Base-by-base conservation (phyloP, 768 basidiomycete species). In the Mycena polygramma region DNA sequence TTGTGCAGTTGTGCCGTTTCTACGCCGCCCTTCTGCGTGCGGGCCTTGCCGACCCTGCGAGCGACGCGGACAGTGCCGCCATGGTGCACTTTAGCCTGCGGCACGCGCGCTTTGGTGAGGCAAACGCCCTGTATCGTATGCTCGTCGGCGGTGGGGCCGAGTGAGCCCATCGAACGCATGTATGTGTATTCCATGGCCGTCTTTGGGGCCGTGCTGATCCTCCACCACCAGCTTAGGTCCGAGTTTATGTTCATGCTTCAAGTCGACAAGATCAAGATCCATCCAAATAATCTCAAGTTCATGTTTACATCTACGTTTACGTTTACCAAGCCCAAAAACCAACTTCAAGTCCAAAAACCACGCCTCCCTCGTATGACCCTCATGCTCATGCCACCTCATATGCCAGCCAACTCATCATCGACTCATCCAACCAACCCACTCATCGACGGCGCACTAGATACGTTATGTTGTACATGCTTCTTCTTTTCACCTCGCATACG, bases 11-110 rank as follows among this genome's bases (percentile, higher is more conserved):
- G 59, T 80, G 81, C 57, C 87, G 94, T 75, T 85, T 94, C 65
- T 91, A 93, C 74, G 86, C 91, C 7, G 94, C 94, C 80, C 83
- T 95, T 57, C 86, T 94, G 17, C 48, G 55, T n/a, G 37, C n/a
- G 91, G 76, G 83, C 88, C 10, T 80, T 80, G 86, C 93, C 64
- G 91, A 93, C 74, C 84, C 88, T 2, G 76, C 80, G 9, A 84
- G 83, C n/a, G 92, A 93, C 65, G 85, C 86, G 10, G 92, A 95
- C 75, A 87, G 90, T 0, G 86, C 91, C 7, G 94, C 94, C 81
- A 94, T 95, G 87, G 85, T 87, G 7, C 91, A 93, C 76, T 95
- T 95, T 74, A 89, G 89, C 52, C 83, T 95, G 57, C 87, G 88
- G 46, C 85, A 93, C 74, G 86, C 94, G 14, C 86, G 90, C 4